Base-by-base conservation (phyloP, 345 rosid genomes). In the Fremontodendron californicum region DNA sequence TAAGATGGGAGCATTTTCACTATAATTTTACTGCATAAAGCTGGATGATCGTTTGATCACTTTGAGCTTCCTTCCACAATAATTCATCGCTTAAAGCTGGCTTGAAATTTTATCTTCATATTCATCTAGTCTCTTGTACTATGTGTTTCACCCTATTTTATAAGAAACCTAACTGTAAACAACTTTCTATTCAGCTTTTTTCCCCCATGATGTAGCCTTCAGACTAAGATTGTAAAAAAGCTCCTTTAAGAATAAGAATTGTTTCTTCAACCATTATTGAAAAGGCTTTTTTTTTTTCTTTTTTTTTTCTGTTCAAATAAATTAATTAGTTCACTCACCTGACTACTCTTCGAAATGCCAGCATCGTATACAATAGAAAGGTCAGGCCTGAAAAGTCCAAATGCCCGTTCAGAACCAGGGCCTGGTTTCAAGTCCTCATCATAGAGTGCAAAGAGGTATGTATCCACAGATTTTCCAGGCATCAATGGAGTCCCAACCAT, bases 391-490 rank as follows among this genome's bases (percentile, higher is more conserved):
- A 79, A 93, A 71, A 93, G 89, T 52, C 99, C 99, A 1, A 92
- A 93, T 0, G 97, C 88, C 29, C 96, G 87, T 74, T 96, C 99
- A 0, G 93, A 96, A 23, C 86, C 63, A 27, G 97, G 92, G 9
- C 98, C 98, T 4, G 93, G 82, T 80, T 92, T 96, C 88, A 87
- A 64, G 77, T 96, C 81, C 85, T 96, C 99, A 13, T 96, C 96
- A 7, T 92, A 96, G 49, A 96, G 90, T 0, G 98, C 99, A 23
- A 93, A 96, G 75, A 96, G 82, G 83, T 93, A 96, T 2, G 99
- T 93, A 62, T 93, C 98, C 2, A 96, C 89, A 29, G 99, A 79
- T 77, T 93, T 93, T 72, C 96, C 95, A 27, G 98, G 98, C 98
- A 93, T 93, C 76, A 93, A 81, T 35, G 98, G 98, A 45, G 99